Base-by-base conservation (phyloP, 495 filamentous ascomycete species). In the Penicillium robsamsonii region DNA sequence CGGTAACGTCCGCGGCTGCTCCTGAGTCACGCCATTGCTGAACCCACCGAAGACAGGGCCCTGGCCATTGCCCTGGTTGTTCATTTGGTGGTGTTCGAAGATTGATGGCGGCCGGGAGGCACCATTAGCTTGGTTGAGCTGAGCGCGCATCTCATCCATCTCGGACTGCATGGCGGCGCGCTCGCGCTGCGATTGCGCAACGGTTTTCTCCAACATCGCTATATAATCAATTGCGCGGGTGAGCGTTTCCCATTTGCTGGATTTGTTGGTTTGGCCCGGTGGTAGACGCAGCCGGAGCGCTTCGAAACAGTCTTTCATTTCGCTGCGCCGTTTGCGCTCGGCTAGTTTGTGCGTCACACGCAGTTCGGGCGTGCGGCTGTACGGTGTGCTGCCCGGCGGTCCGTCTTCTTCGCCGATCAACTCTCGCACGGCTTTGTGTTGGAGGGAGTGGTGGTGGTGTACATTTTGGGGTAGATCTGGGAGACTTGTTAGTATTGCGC, bases 211-310 rank as follows among this genome's bases (percentile, higher is more conserved):
- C 27, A 78, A 49, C 7, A 62, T 60, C 8, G 42, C 57, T 37
- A 79, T 77, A 42, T 78, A 78, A 27, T 78, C 76, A 33, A 78
- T 78, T 18, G 75, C 77, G 63, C 62, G 45, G 8, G 90, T 95
- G n/a, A 99, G 71, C 33, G 96, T 96, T 65, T 99, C 94, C 95
- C 95, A 99, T 72, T 99, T 99, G 66, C 92, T 96, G 4, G 93
- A 92, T 66, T 97, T 99, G 43, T 89, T 88, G 18, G 92, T 93
- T 48, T 92, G 85, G 56, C 88, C 89, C 53, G 91, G 86, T 6
- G 93, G 93, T 58, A 97, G 84, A 40, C 91, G 81, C 50, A 86
- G 80, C 37, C 92, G 84, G 24, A 99, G 74, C 44, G 87, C 81
- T 59, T 99, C 94, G 67, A 97, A 97, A 7, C 97, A 80, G 66